Evolutionary conservation across 169 alveolate genomes (phyloP).

Genomic region (Prorocentrum cordatum): DNA sequence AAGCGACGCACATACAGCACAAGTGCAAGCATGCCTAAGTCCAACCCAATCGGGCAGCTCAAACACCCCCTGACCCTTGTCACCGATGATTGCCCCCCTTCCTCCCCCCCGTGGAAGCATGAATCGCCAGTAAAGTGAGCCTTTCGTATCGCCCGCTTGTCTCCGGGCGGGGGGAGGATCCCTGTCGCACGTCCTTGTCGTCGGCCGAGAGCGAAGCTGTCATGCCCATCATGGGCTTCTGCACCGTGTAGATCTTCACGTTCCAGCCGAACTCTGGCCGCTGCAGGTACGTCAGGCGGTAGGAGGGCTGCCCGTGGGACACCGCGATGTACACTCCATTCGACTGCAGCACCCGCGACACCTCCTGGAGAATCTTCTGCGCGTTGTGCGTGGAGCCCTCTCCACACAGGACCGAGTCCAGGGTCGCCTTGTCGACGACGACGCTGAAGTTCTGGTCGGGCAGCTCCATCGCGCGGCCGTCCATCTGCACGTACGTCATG

Average conservation of each 20-base stretch:
- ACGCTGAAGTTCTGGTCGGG: conserved; percentile 49
- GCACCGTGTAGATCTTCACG: conserved; percentile 6
- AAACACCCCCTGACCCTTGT: too few relatives aligned
- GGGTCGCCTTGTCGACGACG: conserved; percentile 72
- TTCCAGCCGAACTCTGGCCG: conserved; percentile 74
- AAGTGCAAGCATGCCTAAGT: too few relatives aligned
- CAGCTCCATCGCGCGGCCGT: conserved; percentile 54
- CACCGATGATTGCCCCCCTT: too few relatives aligned
- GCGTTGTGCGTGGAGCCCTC: conserved; percentile 84
- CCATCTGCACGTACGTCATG: conserved; percentile 56
- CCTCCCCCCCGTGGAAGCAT: too few relatives aligned
- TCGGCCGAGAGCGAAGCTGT: conserved; percentile 55
- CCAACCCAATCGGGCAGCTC: too few relatives aligned
- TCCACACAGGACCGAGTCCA: conserved; percentile 86
- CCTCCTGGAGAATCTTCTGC: conserved; percentile 81
- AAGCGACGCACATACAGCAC: too few relatives aligned
- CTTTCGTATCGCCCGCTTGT: too few relatives aligned
- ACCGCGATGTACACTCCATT: conserved; percentile 85
- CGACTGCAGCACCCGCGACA: conserved; percentile 74
- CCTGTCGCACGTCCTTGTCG: too few relatives aligned
- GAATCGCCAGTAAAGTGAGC: too few relatives aligned
- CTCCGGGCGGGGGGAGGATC: too few relatives aligned
- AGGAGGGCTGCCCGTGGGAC: conserved; percentile 85
- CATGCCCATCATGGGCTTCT: conserved; percentile 67
- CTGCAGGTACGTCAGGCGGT: conserved; percentile 80